Evolutionary conservation across 805 yeast species (phyloP), one percentile per base, ranked within the genome.

Genomic region (Soucietia sequanensis): DNA sequence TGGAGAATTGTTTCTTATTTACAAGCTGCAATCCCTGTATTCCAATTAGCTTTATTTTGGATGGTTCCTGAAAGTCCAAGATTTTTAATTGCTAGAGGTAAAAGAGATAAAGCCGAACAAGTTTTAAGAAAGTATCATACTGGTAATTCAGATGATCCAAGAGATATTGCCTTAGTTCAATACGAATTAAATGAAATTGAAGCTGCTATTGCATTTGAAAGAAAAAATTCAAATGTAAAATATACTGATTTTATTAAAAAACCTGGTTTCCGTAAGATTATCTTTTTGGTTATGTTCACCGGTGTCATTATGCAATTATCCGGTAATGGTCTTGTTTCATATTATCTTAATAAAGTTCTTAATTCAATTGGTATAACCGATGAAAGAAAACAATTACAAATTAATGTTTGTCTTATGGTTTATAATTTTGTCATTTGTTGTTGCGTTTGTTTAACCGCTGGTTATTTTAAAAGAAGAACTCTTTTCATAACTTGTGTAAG

Each of bases 1-100:
- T 77, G 81, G 81, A 72, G 77, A 56, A 58, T 76, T 35, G 82
- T 83, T 25, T 63, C 78, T 9, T 64, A 64, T 33, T 39, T 77
- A 27, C 83, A 78, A 54, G 75, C 70, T 27, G 48, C 62, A 12
- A 57, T 71, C 42, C 79, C 82, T 2, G 16, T 66, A 3, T 12
- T 70, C 16, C 78, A 73, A 47, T 15, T 62, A 7, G 3, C 42
- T 3, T 47, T 64, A 18, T 39, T 70, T 29, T 65, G 54, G 56
- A 47, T 55, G 30, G 60, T 70, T 35, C 80, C 80, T 15, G 78
- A 74, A 48, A 65, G 72, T 11, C 79, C 79, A 41, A 58, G 78
- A 48, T 74, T 38, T 46, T 59, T 62, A 31, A 48, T 72, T 33
- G 54, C 65, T 17, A 63, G 62, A 41, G 74, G 70, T 12, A 56